Conservation (phyloP, 805 yeast species). For the Lachancea quebecensis region DNA sequence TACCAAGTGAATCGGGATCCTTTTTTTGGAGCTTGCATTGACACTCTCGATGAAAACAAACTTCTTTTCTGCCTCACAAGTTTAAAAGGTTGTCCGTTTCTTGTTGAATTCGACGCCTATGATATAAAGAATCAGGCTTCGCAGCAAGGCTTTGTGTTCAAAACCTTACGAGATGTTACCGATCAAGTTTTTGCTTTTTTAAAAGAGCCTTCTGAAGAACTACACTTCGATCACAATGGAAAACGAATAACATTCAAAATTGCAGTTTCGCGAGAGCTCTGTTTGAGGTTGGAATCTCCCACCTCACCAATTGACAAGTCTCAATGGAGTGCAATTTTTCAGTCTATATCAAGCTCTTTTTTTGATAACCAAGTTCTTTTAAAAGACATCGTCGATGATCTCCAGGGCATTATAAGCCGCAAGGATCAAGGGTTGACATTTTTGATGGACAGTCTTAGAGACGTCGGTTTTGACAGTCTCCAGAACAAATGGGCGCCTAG, state of each 20-base stretch:
- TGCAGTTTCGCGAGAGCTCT: background rate
- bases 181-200: background rate
- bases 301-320: background rate
- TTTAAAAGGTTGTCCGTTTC: background rate
- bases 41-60: background rate
- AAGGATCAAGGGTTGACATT: slow-evolving; percentile 32
- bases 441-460: slow-evolving; percentile 25
- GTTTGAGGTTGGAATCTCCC: background rate
- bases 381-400: slow-evolving; percentile 13
- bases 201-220: background rate
- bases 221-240: background rate
- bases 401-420: slow-evolving; percentile 8
- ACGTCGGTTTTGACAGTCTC: slow-evolving; percentile 17
- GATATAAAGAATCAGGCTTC: slow-evolving; percentile 5
- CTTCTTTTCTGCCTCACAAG: slow-evolving; percentile 1
- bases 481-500: slow-evolving; percentile 31
- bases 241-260: background rate
- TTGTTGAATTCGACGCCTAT: background rate
- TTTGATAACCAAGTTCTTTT: background rate
- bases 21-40: background rate
- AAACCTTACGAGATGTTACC: background rate
- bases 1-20: background rate
- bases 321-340: background rate
- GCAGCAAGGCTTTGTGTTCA: slow-evolving; percentile 3
- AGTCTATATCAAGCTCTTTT: background rate